Base-by-base conservation (phyloP, 768 basidiomycete genomes). In the Bullera alba region DNA sequence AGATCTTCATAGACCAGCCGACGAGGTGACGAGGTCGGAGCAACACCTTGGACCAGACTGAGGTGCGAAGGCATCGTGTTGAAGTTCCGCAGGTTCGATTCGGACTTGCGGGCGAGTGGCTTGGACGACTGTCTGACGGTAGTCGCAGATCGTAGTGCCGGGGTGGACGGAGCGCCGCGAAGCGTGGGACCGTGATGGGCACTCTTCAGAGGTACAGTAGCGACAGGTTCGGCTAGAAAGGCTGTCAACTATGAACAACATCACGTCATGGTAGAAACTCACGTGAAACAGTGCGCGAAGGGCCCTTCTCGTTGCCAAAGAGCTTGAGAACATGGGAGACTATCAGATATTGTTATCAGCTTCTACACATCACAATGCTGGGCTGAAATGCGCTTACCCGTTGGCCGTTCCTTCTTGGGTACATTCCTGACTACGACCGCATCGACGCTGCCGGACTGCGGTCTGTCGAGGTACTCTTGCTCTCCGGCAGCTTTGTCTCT, bases 281-380 rank as follows among this genome's bases (percentile, higher is more conserved):
- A 62, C 62, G 65, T 12, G 59, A 60, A 19, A 53, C 54, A 15
- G 60, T 44, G 19, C 64, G 17, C 7, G 51, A 37, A 4, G 34
- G 30, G 48, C 42, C 28, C 30, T 48, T 48, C 1, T 61, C 54
- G 0, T 53, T 30, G 22, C 57, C 57, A 51, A 68, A 68, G n/a
- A 68, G 43, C 53, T 68, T 64, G 17, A 65, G 46, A 8, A 68
- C 66, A 49, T 62, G 63, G 0, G 55, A 51, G 12, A 68, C 66
- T 68, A 34, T 8, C 34, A 12, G 25, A 12, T 12, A 53, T 47
- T 36, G 38, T 27, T 45, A 47, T 47, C 36, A 15, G 26, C 26
- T 38, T 46, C 4, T 7, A 1, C 12, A 23, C 28, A 3, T 22
- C 16, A 14, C 23, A 19, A 2, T 4, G 42, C 17, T 5, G 28